Evolutionary conservation across 371 early-diverging fungal species (phyloP).

Genomic region (Quaeritorhiza haematococci): DNA sequence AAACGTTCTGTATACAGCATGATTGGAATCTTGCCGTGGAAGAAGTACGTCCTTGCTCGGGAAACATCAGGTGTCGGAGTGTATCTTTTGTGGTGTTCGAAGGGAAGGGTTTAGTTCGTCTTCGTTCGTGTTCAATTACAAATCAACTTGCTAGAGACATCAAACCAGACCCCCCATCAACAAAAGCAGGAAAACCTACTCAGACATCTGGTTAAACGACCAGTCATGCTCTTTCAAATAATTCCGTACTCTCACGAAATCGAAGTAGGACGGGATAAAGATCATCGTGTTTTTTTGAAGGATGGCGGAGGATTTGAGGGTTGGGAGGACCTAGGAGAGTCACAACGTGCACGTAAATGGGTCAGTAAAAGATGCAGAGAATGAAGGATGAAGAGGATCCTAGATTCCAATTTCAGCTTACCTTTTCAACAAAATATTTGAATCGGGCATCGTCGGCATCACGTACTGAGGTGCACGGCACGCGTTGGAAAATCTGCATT

Average conservation of each 20-base stretch:
- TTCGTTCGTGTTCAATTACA: neutral
- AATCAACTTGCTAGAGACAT: neutral
- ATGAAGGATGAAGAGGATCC: neutral
- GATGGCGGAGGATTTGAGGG: constrained; percentile 20
- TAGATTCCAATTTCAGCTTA: constrained; percentile 14
- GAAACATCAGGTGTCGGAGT: constrained; percentile 64
- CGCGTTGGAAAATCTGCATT: constrained; percentile 57
- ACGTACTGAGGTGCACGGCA: constrained; percentile 52
- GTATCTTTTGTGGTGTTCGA: constrained; percentile 44
- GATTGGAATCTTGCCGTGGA: constrained; percentile 70
- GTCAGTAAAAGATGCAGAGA: neutral
- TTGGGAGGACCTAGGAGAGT: constrained; percentile 42
- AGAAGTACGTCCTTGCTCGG: constrained; percentile 72
- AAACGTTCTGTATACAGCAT: constrained; percentile 88
- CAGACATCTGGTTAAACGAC: constrained; percentile 70
- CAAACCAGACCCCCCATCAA: too few species aligned
- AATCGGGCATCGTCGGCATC: constrained; percentile 78
- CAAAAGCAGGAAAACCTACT: constrained; percentile 45
- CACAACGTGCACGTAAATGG: neutral
- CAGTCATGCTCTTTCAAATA: constrained; percentile 70
- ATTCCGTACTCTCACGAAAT: constrained; percentile 88
- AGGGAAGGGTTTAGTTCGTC: neutral
- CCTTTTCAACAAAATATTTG: constrained; percentile 75
- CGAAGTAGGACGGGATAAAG: constrained; percentile 93
- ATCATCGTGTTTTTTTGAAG: constrained; percentile 72